Percentiles rank a stretch among this genome's conserved stretches.
phyloP scores from a whole-genome alignment of 1,139 yeast species.

The Candida labiduridarum region DNA sequence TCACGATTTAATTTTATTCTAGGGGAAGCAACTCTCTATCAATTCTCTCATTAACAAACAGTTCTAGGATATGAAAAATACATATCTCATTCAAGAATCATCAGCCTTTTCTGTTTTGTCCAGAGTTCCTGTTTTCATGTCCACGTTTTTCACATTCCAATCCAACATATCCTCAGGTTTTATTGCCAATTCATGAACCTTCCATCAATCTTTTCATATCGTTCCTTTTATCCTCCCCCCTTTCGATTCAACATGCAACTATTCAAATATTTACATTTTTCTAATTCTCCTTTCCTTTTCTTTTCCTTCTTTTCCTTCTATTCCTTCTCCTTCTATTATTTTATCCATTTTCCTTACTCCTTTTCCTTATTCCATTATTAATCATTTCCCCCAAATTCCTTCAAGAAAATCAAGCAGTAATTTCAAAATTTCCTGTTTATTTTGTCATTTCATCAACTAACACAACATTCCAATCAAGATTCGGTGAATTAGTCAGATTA shows the following conservation, averaged over 20 bases:
- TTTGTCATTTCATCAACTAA: slow-evolving; percentile 11
- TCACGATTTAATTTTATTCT: neutral
- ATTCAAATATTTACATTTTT: slow-evolving; percentile 6
- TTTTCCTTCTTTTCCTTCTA: neutral
- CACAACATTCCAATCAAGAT: slow-evolving; percentile 33
- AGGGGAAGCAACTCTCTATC: slow-evolving; percentile 1
- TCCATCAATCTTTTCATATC: slow-evolving; percentile 3
- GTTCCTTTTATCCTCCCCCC: slow-evolving; percentile 9
- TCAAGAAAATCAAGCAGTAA: slow-evolving; percentile 14
- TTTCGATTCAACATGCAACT: slow-evolving; percentile 4
- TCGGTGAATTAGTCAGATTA: slow-evolving; percentile 64
- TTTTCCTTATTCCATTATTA: slow-evolving; percentile 4
- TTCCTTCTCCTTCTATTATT: slow-evolving; percentile 8
- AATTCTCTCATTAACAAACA: slow-evolving; percentile 1
- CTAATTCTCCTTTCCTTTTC: slow-evolving; percentile 8
- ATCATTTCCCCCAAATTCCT: slow-evolving; percentile 7
- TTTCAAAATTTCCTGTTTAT: neutral
- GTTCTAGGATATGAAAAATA: neutral
- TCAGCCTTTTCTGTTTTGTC: neutral
- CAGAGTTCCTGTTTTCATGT: neutral
- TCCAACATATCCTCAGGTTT: slow-evolving; percentile 3
- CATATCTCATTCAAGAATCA: neutral
- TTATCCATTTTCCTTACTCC: slow-evolving; percentile 8
- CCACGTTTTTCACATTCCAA: neutral
- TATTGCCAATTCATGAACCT: slow-evolving; percentile 6